These are phyloP conservation scores for Annona squamosa DNA, from an alignment of 164 flowering plant species.

Conservation along the genomic window DNA sequence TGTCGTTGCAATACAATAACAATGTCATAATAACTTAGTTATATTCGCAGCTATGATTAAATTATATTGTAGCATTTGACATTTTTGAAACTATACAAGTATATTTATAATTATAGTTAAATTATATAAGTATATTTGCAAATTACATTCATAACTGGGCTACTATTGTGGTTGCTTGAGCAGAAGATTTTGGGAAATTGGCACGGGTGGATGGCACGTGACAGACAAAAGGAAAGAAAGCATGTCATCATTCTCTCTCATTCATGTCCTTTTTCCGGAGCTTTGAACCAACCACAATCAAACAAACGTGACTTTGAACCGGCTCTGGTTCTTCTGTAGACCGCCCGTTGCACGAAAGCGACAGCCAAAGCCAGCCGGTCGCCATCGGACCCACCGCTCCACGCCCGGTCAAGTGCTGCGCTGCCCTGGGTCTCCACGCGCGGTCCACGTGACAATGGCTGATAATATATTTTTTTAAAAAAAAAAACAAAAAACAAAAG, in stretches of 20 bases:
- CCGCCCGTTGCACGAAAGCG: not conserved
- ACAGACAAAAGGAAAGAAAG: not conserved
- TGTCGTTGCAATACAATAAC: no score
- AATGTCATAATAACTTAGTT: no score
- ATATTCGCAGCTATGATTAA: no score
- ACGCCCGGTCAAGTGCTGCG: not conserved
- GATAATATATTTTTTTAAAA: no score
- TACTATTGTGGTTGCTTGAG: no score
- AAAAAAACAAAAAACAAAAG: no score
- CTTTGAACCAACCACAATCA: not conserved
- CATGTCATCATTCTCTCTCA: not conserved
- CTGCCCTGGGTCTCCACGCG: not conserved
- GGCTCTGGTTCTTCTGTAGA: not conserved
- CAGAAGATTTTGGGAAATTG: no score
- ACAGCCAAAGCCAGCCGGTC: not conserved
- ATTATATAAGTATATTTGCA: no score
- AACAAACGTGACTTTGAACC: not conserved
- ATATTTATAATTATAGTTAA: no score
- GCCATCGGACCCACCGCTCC: not conserved
- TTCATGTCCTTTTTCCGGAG: not conserved
- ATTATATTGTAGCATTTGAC: no score
- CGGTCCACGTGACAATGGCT: not conserved
- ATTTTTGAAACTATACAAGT: no score
- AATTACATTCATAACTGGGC: no score
- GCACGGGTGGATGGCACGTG: not conserved